These are phyloP conservation scores for Metarhizium robertsii DNA, from an alignment of 2,329 filamentous ascomycete species.

Conservation along the genomic window DNA sequence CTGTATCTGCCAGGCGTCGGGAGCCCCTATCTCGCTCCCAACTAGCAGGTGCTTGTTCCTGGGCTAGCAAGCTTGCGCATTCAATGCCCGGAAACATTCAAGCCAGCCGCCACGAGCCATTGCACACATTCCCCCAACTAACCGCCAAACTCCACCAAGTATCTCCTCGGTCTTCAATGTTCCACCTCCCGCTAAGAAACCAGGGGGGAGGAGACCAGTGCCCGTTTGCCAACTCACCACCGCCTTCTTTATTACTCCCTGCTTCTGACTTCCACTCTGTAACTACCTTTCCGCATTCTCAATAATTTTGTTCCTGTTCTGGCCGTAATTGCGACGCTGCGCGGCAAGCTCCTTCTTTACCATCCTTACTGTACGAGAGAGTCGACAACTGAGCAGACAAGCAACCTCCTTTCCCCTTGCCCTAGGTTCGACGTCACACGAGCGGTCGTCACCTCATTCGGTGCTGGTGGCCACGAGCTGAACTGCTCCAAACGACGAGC, in stretches of 20 bases:
- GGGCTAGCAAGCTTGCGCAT: too few relatives aligned
- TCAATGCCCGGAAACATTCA: too few relatives aligned
- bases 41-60: too few relatives aligned
- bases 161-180: not conserved
- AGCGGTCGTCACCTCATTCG: not conserved
- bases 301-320: not conserved
- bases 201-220: not conserved
- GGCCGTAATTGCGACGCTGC: constrained; percentile 3
- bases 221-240: not conserved
- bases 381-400: not conserved
- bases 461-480: constrained; percentile 8
- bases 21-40: too few relatives aligned
- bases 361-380: not conserved
- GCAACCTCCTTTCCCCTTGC: not conserved
- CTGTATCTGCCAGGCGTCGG: too few relatives aligned
- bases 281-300: not conserved
- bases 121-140: too few relatives aligned
- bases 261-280: constrained; percentile 1
- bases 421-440: not conserved
- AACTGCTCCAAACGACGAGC: not conserved
- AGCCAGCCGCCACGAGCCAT: too few relatives aligned
- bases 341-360: constrained; percentile 1
- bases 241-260: not conserved
- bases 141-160: not conserved
- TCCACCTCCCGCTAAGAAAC: not conserved